Percentiles rank a stretch among this genome's conserved stretches.
These are phyloP conservation scores for Ceraceosorus guamensis DNA, from an alignment of 1,284 basidiomycete species.

Conservation along the genomic window DNA sequence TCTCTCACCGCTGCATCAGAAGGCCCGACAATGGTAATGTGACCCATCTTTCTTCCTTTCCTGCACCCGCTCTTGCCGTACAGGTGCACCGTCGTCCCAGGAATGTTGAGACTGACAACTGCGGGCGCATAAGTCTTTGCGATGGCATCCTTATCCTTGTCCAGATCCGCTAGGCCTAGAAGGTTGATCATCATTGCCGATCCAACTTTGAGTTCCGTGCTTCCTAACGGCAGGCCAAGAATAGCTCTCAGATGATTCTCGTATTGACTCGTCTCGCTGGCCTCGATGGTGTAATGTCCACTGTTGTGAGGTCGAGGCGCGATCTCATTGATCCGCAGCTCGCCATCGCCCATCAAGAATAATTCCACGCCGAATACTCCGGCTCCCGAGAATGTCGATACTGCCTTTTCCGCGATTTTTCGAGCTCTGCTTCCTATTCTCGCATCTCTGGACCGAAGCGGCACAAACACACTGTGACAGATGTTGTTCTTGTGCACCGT, in stretches of 20 bases:
- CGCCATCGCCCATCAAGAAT: conserved; percentile 84
- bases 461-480: conserved; percentile 85
- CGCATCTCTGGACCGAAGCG: conserved; percentile 52
- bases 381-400: conserved; percentile 72
- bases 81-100: conserved; percentile 76
- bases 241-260: conserved; percentile 98
- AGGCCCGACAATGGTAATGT: conserved; percentile 80
- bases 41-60: conserved; percentile 94
- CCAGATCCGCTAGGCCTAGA: conserved; percentile 53
- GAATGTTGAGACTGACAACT: conserved; percentile 51
- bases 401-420: conserved; percentile 71
- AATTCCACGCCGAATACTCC: conserved; percentile 97
- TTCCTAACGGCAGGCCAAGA: conserved; percentile 79
- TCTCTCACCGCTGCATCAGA: conserved; percentile 69
- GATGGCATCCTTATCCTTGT: conserved; percentile 37
- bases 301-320: conserved; percentile 99
- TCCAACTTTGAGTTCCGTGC: conserved; percentile 77
- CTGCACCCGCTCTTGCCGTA: conserved; percentile 89
- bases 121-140: conserved; percentile 43
- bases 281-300: conserved; percentile 99
- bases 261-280: conserved; percentile 91
- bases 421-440: conserved; percentile 62
- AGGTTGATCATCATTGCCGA: conserved; percentile 91
- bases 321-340: conserved; percentile 87
- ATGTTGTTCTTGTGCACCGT: conserved; percentile 92